Base-by-base conservation (phyloP, 257 asterid genomes). In the Phtheirospermum japonicum region DNA sequence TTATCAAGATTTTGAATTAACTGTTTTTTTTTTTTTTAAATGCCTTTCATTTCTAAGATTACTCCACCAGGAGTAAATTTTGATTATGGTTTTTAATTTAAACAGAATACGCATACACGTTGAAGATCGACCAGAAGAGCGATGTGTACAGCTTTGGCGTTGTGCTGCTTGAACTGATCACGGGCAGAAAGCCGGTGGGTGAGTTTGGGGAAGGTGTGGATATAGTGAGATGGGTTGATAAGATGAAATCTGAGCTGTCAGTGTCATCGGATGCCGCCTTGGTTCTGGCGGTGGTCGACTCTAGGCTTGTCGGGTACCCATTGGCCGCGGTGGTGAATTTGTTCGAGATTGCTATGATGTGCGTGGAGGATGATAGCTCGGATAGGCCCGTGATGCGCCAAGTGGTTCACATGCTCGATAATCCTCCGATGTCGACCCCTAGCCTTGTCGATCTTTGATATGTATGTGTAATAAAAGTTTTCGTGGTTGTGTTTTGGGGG, bases 101-200 rank as follows among this genome's bases (percentile, higher is more conserved):
- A 23, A 66, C 80, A 91, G 96, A 91, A 65, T 91, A 91, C 13
- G 98, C 98, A 7, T 88, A 91, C 73, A 91, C 98, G 0, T 26
- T 91, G 49, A 84, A 83, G 65, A 87, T 91, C 4, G 87, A 88
- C 59, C 90, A 88, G 70, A 91, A 86, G 60, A 88, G 85, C 65
- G 98, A 91, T 13, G 95, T 91, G 2, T 88, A 88, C 67, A 91
- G 98, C 72, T 91, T 85, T 6, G 98, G 98, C 0, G 98, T 91
- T 2, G 96, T 88, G 42, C 61, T 91, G 16, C 59, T 91, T 11
- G 98, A 91, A 64, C 75, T 91, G 17, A 78, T 91, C 70, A 79
- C 92, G 0, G 98, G 98, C 7, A 68, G 83, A 6, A 86, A 77
- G 71, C 89, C 98, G 0, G 98, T 88, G 17, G 96, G 96, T 0